A percentile compares a stretch with the other conserved stretches of the same genome.
These are phyloP conservation scores for Rhizopogon vinicolor DNA, from an alignment of 768 basidiomycete species.

Conservation along the genomic window DNA sequence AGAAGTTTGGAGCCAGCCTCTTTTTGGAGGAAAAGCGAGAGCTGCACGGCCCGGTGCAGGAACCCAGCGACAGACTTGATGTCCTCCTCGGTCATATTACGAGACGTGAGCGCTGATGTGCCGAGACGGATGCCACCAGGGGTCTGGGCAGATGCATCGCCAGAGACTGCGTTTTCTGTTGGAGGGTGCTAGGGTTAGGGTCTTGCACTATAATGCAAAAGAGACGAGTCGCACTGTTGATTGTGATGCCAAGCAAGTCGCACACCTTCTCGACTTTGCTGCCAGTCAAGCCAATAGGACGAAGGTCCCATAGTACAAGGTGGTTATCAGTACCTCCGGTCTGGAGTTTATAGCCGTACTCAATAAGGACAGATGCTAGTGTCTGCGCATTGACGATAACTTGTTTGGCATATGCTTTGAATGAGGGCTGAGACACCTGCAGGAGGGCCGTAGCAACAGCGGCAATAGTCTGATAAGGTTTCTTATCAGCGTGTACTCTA, in stretches of 20 bases:
- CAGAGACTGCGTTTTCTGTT: constrained; percentile 92
- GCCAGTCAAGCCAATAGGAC: constrained; percentile 94
- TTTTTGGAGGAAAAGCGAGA: constrained; percentile 84
- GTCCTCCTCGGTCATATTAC: constrained; percentile 87
- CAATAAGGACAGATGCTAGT: constrained; percentile 66
- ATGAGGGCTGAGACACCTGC: constrained; percentile 87
- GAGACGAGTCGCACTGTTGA: constrained; percentile 66
- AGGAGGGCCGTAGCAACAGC: constrained; percentile 89
- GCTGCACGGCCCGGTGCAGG: constrained; percentile 92
- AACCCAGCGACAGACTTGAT: constrained; percentile 85
- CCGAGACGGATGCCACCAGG: constrained; percentile 98
- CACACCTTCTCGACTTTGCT: constrained; percentile 99
- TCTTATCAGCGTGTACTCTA: not conserved
- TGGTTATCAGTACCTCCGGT: constrained; percentile 97
- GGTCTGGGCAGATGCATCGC: constrained; percentile 91
- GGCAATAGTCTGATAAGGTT: constrained; percentile 74
- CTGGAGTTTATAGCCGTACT: constrained; percentile 92
- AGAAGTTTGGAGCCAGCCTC: constrained; percentile 93
- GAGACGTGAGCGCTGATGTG: constrained; percentile 90
- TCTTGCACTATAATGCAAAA: not conserved
- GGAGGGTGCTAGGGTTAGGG: not conserved
- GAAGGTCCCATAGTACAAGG: constrained; percentile 95
- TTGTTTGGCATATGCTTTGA: constrained; percentile 90
- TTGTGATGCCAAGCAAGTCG: constrained; percentile 93
- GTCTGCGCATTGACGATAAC: constrained; percentile 86